These are phyloP conservation scores for Capronia americana DNA, from an alignment of 2,329 filamentous ascomycete species.

Conservation along the genomic window DNA sequence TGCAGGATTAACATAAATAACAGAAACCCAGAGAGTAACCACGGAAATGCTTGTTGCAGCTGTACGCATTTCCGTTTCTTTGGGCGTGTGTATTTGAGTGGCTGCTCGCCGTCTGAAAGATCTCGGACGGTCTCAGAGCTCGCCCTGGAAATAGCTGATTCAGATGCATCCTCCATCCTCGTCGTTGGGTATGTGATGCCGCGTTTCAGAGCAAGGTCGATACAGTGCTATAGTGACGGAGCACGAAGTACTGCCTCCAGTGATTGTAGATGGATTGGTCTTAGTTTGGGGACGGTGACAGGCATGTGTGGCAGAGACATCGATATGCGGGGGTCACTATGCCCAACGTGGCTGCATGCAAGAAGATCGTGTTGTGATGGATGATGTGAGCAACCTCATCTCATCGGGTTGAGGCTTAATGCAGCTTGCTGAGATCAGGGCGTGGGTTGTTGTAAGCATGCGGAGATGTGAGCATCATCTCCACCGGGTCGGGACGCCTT, in stretches of 20 bases:
- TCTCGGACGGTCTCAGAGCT: conserved; percentile 13
- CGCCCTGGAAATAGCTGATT: background rate
- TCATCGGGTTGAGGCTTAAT: background rate
- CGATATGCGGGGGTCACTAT: no score
- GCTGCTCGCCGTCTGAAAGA: conserved; percentile 7
- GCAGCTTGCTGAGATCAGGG: conserved; percentile 8
- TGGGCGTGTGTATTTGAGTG: conserved; percentile 5
- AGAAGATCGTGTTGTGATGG: background rate
- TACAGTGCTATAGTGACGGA: background rate
- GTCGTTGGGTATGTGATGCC: background rate
- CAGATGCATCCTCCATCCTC: conserved; percentile 1
- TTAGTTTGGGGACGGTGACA: no score
- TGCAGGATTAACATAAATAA: conserved; percentile 5
- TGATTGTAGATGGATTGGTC: background rate
- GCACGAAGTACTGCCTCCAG: background rate
- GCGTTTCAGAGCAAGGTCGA: background rate
- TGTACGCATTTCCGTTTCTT: conserved; percentile 5
- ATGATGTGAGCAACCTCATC: conserved; percentile 10
- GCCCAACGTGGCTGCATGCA: no score
- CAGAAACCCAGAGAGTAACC: conserved; percentile 7
- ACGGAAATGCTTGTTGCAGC: conserved; percentile 4
- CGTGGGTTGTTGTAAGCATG: conserved; percentile 9
- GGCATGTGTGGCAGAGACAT: no score
- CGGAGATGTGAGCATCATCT: conserved; percentile 1
- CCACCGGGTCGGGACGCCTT: conserved; percentile 1